Evolutionary conservation across 208 protist genomes (phyloP), one percentile per base, ranked within the genome.

Genomic region (Endotrypanum monterogeii): DNA sequence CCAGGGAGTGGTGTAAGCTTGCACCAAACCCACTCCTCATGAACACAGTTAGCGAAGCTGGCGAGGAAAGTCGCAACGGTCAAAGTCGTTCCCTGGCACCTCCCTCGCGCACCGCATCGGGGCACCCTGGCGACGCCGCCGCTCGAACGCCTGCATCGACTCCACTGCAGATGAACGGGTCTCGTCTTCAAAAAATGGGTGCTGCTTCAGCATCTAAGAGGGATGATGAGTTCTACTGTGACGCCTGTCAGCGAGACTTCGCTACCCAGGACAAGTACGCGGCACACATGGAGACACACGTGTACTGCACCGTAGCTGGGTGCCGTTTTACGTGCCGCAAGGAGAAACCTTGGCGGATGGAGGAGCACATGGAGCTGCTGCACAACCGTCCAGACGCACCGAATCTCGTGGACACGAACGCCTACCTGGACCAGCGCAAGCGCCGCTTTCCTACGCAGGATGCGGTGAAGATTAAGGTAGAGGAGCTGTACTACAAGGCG

Each of bases 401-500:
- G 4, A 84, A 95, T 71, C 85, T 97, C 37, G 85, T 69, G 30
- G 90, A 97, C 80, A 83, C 82, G 37, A 60, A 46, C 20, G 57
- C 70, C 51, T 97, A 97, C 73, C 73, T 95, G 39, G 78, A 78
- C 11, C 88, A 94, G 76, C 93, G 93, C 41, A 78, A 76, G 44
- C 30, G 66, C 11, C 90, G 90, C 71, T 97, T 93, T 67, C 93
- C 93, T n/a, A 96, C 93, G 18, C 74, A 91, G 54, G 89, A 95
- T 35, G 76, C 78, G 3, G 86, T 96, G 7, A 83, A 90, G 70
- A 56, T 77, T 18, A 95, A 94, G 76, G 88, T 96, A 39, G 89
- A 96, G 84, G 93, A 97, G 78, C 76, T 96, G 6, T 94, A 93
- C 71, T 96, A 95, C 79, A 90, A 92, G 74, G 91, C 89, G 25